Evolutionary conservation across 495 filamentous ascomycete species (phyloP), one percentile per base, ranked within the genome.

Genomic region (Neurospora tetraspora): DNA sequence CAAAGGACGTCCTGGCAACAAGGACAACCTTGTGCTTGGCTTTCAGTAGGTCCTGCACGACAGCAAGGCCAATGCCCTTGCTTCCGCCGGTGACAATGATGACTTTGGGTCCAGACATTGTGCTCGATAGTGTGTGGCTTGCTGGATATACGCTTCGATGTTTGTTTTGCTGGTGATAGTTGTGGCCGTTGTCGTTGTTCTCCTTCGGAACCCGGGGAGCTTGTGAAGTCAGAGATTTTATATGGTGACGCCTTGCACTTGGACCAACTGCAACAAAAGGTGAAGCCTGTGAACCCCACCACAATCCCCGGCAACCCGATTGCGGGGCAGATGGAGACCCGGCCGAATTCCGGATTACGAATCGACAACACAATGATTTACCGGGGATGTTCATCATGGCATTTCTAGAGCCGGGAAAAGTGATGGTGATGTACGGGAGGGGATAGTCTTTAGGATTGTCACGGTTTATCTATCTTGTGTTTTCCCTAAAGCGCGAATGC

Each of bases 61-160:
- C 88, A 11, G 93, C 93, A 31, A 92, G 87, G 68, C 96, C 96
- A 73, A 98, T 92, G 42, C 96, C 95, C 16, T 88, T 87, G 71
- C 89, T 91, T 18, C 88, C 80, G 18, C 92, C 92, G 5, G 91
- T 93, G 38, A 94, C 85, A 61, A 94, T 85, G 74, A 92, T 84
- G 23, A 86, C 87, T 80, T 92, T 91, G 31, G 83, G 78, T 34
- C 76, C 42, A 8, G 53, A 34, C 53, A 37, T 37, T 31, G 20
- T 43, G 23, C 27, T 53, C 0, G 0, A 6, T 70, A 34, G 36
- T 18, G 27, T 12, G 34, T 43, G 12, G 68, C 11, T 59, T 23
- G 23, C 47, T 59, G 11, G 34, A 18, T 23, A 23, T 27, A 12
- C 20, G 23, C 31, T 27, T 34, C 14, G 23, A 14, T 65, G 53